Percentiles rank a stretch among this genome's conserved stretches.
These are phyloP conservation scores for Venturia pyrina DNA, from an alignment of 2,329 filamentous ascomycete genomes.

Conservation along the genomic window DNA sequence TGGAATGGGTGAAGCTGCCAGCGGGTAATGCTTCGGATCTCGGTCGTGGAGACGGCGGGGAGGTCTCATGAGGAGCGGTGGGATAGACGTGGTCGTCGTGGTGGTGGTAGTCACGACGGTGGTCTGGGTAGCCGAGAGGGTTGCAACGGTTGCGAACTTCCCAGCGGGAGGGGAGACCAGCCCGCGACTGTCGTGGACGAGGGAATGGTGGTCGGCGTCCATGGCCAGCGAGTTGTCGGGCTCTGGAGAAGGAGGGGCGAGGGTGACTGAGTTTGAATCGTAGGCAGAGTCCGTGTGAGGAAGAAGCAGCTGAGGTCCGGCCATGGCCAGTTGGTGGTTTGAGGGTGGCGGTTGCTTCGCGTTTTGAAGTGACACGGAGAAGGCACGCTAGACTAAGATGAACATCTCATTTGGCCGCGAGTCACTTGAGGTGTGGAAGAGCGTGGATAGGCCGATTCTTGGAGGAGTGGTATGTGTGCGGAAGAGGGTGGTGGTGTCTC, in stretches of 20 bases:
- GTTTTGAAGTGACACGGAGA: conserved; percentile 2
- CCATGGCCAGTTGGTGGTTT: conserved; percentile 2
- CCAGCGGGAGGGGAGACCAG: neutral
- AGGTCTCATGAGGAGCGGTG: conserved; percentile 69
- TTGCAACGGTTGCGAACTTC: conserved; percentile 36
- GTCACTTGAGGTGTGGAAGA: neutral
- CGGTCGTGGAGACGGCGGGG: conserved; percentile 61
- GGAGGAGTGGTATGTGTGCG: neutral
- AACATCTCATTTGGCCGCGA: neutral
- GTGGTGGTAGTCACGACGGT: conserved; percentile 81
- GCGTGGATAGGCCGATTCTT: neutral
- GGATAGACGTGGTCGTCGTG: conserved; percentile 72
- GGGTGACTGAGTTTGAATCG: conserved; percentile 4
- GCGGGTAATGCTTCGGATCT: conserved; percentile 81
- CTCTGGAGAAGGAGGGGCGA: conserved; percentile 10
- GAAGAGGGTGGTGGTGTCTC: neutral
- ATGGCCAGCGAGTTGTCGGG: conserved; percentile 2
- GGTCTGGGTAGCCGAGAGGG: conserved; percentile 53
- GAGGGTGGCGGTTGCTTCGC: neutral
- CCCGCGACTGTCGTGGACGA: conserved; percentile 3
- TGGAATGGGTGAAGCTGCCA: conserved; percentile 75
- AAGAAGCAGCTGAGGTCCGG: neutral
- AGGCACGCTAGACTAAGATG: neutral
- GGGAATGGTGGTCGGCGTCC: neutral
- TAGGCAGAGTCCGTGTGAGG: neutral